Conservation (phyloP, 139 green algal genomes). For the Tetradesmus lagerheimii region DNA sequence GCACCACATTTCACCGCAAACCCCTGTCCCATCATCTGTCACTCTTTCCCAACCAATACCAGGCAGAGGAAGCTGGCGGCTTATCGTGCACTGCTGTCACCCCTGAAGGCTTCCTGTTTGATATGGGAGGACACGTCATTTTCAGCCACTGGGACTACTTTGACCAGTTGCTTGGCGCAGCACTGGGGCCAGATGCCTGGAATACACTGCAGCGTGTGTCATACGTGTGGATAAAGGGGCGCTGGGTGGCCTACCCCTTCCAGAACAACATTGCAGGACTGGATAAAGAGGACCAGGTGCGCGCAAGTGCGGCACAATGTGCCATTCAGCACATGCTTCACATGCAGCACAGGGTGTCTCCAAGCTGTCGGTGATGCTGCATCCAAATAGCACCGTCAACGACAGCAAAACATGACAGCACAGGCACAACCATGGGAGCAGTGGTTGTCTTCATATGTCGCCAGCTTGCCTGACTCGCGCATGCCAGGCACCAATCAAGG, state of each 20-base stretch:
- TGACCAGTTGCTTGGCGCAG: constrained; percentile 82
- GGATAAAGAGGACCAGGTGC: constrained; percentile 87
- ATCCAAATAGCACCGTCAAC: no score
- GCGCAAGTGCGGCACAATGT: neutral
- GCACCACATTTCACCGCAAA: neutral
- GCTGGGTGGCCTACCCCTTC: constrained; percentile 95
- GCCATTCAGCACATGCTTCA: no score
- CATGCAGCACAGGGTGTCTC: no score
- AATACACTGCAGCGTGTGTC: constrained; percentile 89
- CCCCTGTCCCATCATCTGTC: no score
- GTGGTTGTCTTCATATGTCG: no score
- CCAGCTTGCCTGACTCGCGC: no score
- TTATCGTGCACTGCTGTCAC: constrained; percentile 92
- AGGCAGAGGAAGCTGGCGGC: constrained; percentile 82
- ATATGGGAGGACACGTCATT: constrained; percentile 96
- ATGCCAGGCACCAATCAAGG: no score
- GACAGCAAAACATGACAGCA: no score
- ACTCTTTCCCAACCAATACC: neutral
- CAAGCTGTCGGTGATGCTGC: no score
- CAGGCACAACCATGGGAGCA: no score
- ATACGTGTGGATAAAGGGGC: constrained; percentile 90
- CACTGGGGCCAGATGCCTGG: constrained; percentile 77
- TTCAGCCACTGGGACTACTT: constrained; percentile 96
- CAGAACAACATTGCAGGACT: constrained; percentile 94
- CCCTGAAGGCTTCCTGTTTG: constrained; percentile 91